Evolutionary conservation across 441 rosid species (phyloP).

Genomic region (Metrosideros polymorpha): DNA sequence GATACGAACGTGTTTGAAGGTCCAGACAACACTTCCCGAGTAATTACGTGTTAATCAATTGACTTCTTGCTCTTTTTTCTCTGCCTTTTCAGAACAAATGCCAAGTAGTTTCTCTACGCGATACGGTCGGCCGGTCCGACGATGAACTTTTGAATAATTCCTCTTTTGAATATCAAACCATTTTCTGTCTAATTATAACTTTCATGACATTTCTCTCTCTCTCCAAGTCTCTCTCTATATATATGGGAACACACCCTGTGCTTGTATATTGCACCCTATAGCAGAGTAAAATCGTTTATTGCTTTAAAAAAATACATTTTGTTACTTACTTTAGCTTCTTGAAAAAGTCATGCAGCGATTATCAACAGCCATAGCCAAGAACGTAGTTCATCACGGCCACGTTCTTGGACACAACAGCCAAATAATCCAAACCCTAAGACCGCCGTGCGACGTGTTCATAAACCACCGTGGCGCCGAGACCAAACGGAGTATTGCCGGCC

Average conservation of each 20-base stretch:
- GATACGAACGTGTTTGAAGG: neutral
- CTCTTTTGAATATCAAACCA: neutral
- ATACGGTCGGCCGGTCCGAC: neutral
- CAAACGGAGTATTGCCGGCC: constrained; percentile 54
- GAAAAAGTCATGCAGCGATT: neutral
- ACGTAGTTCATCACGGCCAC: neutral
- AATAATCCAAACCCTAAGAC: neutral
- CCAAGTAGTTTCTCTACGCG: neutral
- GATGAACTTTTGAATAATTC: neutral
- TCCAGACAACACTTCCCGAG: neutral
- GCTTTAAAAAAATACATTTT: neutral
- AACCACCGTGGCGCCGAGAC: constrained; percentile 70
- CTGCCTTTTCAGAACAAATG: neutral
- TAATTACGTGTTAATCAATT: neutral
- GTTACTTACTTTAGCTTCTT: neutral
- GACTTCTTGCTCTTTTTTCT: neutral
- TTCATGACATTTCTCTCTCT: neutral
- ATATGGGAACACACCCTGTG: neutral
- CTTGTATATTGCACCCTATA: neutral
- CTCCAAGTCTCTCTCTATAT: neutral
- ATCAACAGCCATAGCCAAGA: neutral
- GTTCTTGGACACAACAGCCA: neutral
- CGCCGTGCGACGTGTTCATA: constrained; percentile 59
- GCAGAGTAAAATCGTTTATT: neutral
- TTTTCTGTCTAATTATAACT: neutral